These are phyloP conservation scores for Cordia subcordata DNA, from an alignment of 257 asterid species.

Conservation along the genomic window DNA sequence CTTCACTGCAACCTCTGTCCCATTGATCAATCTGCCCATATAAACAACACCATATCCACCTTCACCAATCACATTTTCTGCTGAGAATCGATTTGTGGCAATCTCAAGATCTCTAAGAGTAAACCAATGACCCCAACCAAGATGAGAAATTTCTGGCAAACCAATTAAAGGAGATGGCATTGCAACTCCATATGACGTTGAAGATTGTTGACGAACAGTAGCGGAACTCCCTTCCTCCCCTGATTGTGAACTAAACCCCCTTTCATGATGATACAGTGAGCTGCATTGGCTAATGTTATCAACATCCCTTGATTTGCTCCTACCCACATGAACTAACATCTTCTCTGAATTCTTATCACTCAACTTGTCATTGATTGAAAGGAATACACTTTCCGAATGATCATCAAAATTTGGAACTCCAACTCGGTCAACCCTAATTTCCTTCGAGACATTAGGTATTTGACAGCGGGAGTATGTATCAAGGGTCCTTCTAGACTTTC, in stretches of 20 bases:
- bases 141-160: constrained; percentile 90
- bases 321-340: constrained; percentile 62
- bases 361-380: constrained; percentile 54
- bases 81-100: constrained; percentile 75
- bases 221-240: constrained; percentile 96
- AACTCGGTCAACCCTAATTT: constrained; percentile 67
- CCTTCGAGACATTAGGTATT: constrained; percentile 80
- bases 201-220: constrained; percentile 47
- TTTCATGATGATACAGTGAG: constrained; percentile 62
- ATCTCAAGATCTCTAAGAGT: constrained; percentile 87
- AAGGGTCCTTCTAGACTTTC: constrained; percentile 54
- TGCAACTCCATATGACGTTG: constrained; percentile 49
- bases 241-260: constrained; percentile 72
- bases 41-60: constrained; percentile 98
- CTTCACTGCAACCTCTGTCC: constrained; percentile 89
- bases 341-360: constrained; percentile 60
- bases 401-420: constrained; percentile 38
- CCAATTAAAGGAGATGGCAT: constrained; percentile 87
- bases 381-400: constrained; percentile 42
- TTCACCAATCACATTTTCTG: constrained; percentile 76
- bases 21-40: constrained; percentile 73
- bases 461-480: constrained; percentile 46
- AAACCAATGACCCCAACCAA: constrained; percentile 99
- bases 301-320: constrained; percentile 71
- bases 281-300: constrained; percentile 85